phyloP scores from a whole-genome alignment of 768 basidiomycete species.

The Auricularia sp. region DNA sequence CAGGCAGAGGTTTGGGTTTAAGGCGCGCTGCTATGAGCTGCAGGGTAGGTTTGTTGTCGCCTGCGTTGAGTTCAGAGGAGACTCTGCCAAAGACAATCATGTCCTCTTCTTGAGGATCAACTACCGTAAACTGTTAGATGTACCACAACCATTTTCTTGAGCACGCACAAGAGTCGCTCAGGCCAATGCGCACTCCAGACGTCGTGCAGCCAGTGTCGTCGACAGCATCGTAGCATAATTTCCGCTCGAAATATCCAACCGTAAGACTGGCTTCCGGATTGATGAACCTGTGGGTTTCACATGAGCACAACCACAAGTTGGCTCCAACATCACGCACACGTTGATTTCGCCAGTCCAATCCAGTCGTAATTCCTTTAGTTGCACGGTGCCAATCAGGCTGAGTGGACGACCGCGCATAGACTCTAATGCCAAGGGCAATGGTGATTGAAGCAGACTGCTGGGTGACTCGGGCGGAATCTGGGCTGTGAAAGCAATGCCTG shows the following conservation, averaged over 20 bases:
- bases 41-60: neutral
- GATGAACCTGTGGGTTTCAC: neutral
- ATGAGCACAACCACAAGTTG: neutral
- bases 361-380: constrained; percentile 1
- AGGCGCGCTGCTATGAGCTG: constrained; percentile 7
- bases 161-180: constrained; percentile 1
- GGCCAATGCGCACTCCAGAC: constrained; percentile 3
- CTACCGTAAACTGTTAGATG: neutral
- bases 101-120: constrained; percentile 1
- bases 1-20: neutral
- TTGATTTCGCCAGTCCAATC: constrained; percentile 4
- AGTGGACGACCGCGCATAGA: constrained; percentile 7
- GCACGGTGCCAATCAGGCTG: neutral
- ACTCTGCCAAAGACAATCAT: constrained; percentile 5
- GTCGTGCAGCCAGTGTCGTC: neutral
- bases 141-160: neutral
- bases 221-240: neutral
- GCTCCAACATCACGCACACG: neutral
- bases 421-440: constrained; percentile 5
- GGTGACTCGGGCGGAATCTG: constrained; percentile 2
- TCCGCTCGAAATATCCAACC: constrained; percentile 4
- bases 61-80: neutral
- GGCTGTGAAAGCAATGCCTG: constrained; percentile 5
- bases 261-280: constrained; percentile 5
- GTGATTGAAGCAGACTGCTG: constrained; percentile 4